Evolutionary conservation across 2,329 filamentous ascomycete genomes (phyloP), one percentile per base, ranked within the genome.

Genomic region (Sporothrix brasiliensis): DNA sequence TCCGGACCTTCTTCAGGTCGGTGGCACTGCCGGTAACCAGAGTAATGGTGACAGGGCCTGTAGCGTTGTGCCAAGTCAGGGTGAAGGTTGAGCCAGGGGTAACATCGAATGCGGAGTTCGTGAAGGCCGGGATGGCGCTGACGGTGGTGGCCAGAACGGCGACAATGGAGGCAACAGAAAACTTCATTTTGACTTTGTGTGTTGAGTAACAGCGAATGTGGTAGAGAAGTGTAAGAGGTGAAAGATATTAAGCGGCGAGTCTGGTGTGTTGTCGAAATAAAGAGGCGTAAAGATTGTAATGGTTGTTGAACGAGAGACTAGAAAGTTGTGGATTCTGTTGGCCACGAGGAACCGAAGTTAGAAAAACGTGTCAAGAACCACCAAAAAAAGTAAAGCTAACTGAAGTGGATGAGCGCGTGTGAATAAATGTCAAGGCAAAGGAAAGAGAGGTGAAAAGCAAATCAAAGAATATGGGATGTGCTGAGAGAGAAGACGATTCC

Each of bases 51-150:
- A 84, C 82, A 14, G 81, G 77, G 52, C 82, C 82, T 4, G 72
- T 68, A 47, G 79, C 80, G 39, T 77, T 78, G 66, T 72, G 47
- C 83, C 83, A 85, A 67, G 76, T 82, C 71, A 85, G 77, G 69
- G 77, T 79, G 76, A 84, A 84, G 67, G 81, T 75, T 75, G 77
- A 41, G 72, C 81, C 82, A 70, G 79, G 78, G 54, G 72, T 56
- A 69, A 84, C 73, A 49, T 60, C 50, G 69, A 75, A 79, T 44
- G 60, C 65, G 68, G 68, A 72, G 76, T 80, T 80, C 75, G 76
- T 77, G 70, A 80, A 75, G 11, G 71, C 52, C 63, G 77, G 76
- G 69, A 72, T 67, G 69, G 77, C 79, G 69, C 74, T 69, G 69
- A 70, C 78, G 27, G 75, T 73, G 74, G 79, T 76, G 68, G 78